phyloP scores from a whole-genome alignment of 495 filamentous ascomycete genomes.

The Hypomontagnella submonticulosa region DNA sequence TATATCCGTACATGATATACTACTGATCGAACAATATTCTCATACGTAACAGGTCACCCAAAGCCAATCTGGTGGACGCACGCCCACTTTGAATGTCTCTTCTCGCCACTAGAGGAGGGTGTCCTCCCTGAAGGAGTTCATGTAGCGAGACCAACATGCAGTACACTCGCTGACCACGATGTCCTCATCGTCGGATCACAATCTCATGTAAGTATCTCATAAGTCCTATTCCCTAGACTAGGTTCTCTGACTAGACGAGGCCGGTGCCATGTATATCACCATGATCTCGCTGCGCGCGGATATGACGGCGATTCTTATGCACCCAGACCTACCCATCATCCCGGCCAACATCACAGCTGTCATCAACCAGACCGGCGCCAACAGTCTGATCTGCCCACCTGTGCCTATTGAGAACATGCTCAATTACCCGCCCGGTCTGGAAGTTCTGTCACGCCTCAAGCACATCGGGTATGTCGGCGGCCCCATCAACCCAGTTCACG shows the following conservation, averaged over 20 bases:
- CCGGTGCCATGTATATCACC: constrained; percentile 33
- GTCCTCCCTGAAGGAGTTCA: constrained; percentile 31
- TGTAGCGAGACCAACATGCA: constrained; percentile 29
- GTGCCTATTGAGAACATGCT: constrained; percentile 45
- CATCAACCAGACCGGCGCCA: constrained; percentile 36
- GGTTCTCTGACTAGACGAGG: constrained; percentile 16
- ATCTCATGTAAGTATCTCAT: constrained; percentile 36
- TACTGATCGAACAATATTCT: constrained; percentile 17
- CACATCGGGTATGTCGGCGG: constrained; percentile 45
- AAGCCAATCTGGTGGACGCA: constrained; percentile 49
- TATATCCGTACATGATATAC: background rate
- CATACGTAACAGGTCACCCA: constrained; percentile 40
- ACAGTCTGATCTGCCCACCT: constrained; percentile 37
- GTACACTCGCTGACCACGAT: constrained; percentile 29
- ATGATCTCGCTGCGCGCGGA: constrained; percentile 24
- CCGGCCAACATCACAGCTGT: constrained; percentile 40
- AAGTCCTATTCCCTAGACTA: background rate
- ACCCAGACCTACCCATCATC: constrained; percentile 35
- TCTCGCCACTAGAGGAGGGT: constrained; percentile 30
- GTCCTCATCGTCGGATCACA: constrained; percentile 33
- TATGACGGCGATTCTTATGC: constrained; percentile 38
- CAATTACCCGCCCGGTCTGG: constrained; percentile 30
- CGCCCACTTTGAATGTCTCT: constrained; percentile 35
- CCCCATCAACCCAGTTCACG: constrained; percentile 43
- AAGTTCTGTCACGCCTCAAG: constrained; percentile 34